These are phyloP conservation scores for Poa annua DNA, from an alignment of 176 grass and related monocot genomes.

Conservation along the genomic window DNA sequence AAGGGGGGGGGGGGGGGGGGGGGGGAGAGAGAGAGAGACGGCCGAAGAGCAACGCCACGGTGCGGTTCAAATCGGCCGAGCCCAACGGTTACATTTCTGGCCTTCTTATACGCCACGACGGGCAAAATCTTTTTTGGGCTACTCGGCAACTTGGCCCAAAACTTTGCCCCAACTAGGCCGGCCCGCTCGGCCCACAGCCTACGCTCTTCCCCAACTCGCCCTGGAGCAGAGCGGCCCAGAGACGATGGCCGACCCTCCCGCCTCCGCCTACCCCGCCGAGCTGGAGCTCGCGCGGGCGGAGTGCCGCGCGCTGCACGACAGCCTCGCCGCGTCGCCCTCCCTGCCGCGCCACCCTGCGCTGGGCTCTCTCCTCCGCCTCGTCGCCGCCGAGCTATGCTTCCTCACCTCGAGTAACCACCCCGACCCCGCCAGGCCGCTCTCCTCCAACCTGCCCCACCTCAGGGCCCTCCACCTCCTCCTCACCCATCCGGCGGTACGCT, in stretches of 20 bases:
- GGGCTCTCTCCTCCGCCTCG: constrained; percentile 59
- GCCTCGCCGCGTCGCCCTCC: constrained; percentile 42
- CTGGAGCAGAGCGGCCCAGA: background rate
- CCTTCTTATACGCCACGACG: constrained; percentile 21
- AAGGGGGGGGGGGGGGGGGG: background rate
- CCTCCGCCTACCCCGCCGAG: constrained; percentile 31
- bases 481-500: constrained; percentile 67
- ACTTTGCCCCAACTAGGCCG: background rate
- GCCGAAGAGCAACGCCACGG: background rate
- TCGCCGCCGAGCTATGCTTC: constrained; percentile 70
- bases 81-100: constrained; percentile 54
- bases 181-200: background rate
- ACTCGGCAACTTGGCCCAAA: background rate
- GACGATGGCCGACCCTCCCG: constrained; percentile 45
- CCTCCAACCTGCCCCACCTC: constrained; percentile 85
- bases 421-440: constrained; percentile 41
- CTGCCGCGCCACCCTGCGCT: constrained; percentile 41
- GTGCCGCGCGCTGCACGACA: constrained; percentile 58
- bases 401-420: constrained; percentile 41
- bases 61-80: constrained; percentile 37
- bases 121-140: background rate
- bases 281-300: constrained; percentile 37
- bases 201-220: background rate
- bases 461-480: constrained; percentile 68
- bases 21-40: background rate